Percentiles rank a stretch among this genome's conserved stretches.
phyloP scores from a whole-genome alignment of 257 asterid species.

The Przewalskia tangutica region DNA sequence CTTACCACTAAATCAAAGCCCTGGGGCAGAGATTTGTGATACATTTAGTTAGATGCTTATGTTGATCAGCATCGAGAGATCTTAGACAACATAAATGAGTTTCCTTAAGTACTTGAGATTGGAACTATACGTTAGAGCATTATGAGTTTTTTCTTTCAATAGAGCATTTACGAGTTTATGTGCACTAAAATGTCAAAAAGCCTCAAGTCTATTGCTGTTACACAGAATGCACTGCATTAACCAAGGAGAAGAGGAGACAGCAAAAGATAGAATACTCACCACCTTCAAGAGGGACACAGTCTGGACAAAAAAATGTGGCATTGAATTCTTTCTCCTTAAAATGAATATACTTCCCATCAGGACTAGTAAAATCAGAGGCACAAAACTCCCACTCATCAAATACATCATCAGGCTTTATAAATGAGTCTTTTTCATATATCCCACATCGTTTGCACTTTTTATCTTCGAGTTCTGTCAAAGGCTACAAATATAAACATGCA shows the following conservation, averaged over 20 bases:
- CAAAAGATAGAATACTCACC: constrained; percentile 11
- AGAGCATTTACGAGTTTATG: not conserved
- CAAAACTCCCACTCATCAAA: constrained; percentile 23
- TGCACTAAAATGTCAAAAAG: not conserved
- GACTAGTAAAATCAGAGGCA: constrained; percentile 7
- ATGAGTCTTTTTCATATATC: constrained; percentile 8
- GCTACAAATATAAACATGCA: not conserved
- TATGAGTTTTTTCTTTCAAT: not conserved
- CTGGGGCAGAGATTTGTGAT: not conserved
- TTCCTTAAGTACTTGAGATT: not conserved
- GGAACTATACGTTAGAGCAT: not conserved
- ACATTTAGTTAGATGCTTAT: not conserved
- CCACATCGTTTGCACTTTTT: constrained; percentile 18
- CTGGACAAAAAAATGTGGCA: constrained; percentile 31
- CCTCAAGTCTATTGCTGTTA: not conserved
- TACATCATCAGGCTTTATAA: constrained; percentile 9
- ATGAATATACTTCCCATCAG: constrained; percentile 20
- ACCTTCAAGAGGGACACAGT: constrained; percentile 19
- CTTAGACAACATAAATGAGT: not conserved
- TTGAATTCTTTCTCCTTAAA: constrained; percentile 24
- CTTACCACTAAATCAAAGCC: not conserved
- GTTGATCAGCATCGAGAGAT: not conserved
- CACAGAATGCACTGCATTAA: not conserved
- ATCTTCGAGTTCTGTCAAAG: constrained; percentile 11
- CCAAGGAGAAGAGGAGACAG: not conserved